Percentiles rank a stretch among this genome's conserved stretches.
These are phyloP conservation scores for Mortierella sp. DNA, from an alignment of 371 early-diverging fungal genomes.

Conservation along the genomic window DNA sequence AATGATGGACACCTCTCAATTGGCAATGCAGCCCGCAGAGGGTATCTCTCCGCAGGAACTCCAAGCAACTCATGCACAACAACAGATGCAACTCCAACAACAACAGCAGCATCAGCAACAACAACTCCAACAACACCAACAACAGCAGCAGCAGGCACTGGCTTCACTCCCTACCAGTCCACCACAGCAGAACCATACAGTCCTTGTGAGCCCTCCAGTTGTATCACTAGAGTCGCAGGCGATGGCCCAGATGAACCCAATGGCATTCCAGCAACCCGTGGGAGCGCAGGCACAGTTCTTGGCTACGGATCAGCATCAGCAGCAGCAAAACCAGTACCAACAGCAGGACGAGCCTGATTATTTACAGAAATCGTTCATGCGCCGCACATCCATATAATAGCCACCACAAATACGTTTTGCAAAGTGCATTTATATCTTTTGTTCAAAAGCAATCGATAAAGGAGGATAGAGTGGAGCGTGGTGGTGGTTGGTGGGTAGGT, in stretches of 20 bases:
- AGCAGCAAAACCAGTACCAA: conserved; percentile 20
- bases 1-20: conserved; percentile 12
- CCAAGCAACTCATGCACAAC: conserved; percentile 18
- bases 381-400: background rate
- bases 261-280: conserved; percentile 26
- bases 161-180: conserved; percentile 22
- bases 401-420: background rate
- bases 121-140: conserved; percentile 11
- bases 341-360: conserved; percentile 2
- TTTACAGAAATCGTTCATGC: background rate
- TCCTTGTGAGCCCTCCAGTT: conserved; percentile 19
- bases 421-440: background rate
- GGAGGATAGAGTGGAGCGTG: conserved; percentile 13
- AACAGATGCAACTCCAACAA: conserved; percentile 19
- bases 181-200: conserved; percentile 18
- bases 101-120: conserved; percentile 27
- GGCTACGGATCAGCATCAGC: background rate
- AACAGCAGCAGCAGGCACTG: conserved; percentile 25
- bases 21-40: conserved; percentile 16
- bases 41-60: conserved; percentile 23
- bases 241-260: conserved; percentile 15
- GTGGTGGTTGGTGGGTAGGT: background rate
- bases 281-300: conserved; percentile 22
- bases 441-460: background rate
- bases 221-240: conserved; percentile 18